Conservation (phyloP, 306 rosid genomes). For the Castanospermum australe region DNA sequence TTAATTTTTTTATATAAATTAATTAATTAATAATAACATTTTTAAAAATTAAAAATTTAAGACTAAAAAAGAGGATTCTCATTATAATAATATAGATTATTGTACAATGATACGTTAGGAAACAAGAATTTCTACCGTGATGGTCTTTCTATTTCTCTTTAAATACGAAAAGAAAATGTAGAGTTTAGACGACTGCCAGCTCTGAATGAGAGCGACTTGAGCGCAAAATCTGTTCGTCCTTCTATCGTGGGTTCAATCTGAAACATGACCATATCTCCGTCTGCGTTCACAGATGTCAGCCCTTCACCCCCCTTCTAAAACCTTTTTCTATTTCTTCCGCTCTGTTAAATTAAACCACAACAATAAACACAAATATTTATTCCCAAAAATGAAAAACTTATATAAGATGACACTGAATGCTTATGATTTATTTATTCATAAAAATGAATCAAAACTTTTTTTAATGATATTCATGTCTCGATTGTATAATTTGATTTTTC, state of each 20-base stretch:
- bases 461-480: background rate
- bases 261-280: background rate
- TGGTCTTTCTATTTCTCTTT: background rate
- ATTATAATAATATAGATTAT: too few species aligned
- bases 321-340: too few species aligned
- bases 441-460: too few species aligned
- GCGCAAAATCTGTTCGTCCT: background rate
- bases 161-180: background rate
- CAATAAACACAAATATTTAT: too few species aligned
- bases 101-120: background rate
- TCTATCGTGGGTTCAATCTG: background rate
- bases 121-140: background rate
- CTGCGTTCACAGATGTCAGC: background rate
- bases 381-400: too few species aligned
- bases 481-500: background rate
- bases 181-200: constrained; percentile 8
- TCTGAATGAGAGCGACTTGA: background rate
- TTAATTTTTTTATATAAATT: too few species aligned
- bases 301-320: background rate
- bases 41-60: too few species aligned
- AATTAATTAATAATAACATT: too few species aligned
- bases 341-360: too few species aligned
- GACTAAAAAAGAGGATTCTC: too few species aligned
- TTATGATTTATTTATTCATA: too few species aligned
- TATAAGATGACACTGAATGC: too few species aligned